Evolutionary conservation across 768 basidiomycete species (phyloP).

Genomic region (Lentinula aciculospora): DNA sequence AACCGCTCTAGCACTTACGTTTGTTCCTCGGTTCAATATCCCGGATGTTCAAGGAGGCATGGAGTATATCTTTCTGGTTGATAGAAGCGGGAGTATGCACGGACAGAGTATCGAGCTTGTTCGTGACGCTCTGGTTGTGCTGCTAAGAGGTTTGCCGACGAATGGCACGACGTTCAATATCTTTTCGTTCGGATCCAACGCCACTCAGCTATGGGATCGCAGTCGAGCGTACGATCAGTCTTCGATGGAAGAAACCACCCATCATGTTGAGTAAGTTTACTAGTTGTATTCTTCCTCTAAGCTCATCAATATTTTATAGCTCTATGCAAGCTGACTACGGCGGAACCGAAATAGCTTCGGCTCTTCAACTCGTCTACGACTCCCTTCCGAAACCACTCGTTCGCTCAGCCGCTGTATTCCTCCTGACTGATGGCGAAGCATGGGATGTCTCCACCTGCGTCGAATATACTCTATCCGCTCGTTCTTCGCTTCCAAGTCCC

Average conservation of each 20-base stretch:
- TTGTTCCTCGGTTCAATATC: slow-evolving; percentile 46
- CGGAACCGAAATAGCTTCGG: slow-evolving; percentile 45
- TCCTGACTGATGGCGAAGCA: slow-evolving; percentile 53
- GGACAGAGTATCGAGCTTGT: slow-evolving; percentile 37
- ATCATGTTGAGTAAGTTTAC: background rate
- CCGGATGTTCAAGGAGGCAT: slow-evolving; percentile 32
- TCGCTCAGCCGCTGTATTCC: slow-evolving; percentile 40
- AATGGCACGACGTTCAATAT: slow-evolving; percentile 46
- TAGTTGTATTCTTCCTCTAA: background rate
- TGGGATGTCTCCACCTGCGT: slow-evolving; percentile 19
- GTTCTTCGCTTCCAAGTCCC: slow-evolving; percentile 20
- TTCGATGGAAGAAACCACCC: slow-evolving; percentile 16
- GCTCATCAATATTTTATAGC: background rate
- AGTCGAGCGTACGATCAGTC: slow-evolving; percentile 27
- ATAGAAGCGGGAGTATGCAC: slow-evolving; percentile 54
- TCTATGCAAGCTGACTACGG: slow-evolving; percentile 29
- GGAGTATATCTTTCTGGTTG: slow-evolving; percentile 58
- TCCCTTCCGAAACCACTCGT: slow-evolving; percentile 22
- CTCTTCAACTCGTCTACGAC: slow-evolving; percentile 33
- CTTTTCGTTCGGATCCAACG: slow-evolving; percentile 38
- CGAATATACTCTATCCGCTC: background rate
- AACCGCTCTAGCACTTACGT: slow-evolving; percentile 44
- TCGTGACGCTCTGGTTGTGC: slow-evolving; percentile 36
- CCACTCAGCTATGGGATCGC: slow-evolving; percentile 25
- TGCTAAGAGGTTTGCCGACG: slow-evolving; percentile 45